phyloP scores from a whole-genome alignment of 2,329 filamentous ascomycete species.

The Microsporum ferrugineum region DNA sequence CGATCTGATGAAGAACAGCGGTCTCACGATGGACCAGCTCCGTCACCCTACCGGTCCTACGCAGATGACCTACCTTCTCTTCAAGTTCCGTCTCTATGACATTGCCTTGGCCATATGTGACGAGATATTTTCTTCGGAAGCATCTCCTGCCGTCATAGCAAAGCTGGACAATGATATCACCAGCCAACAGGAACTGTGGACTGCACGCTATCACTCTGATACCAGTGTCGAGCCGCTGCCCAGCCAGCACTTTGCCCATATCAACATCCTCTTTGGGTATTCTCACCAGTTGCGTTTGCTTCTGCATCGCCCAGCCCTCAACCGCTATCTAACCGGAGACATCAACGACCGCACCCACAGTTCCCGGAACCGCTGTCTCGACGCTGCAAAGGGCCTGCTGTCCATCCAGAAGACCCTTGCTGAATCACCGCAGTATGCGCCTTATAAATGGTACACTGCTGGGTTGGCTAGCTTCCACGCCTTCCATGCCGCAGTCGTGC shows the following conservation, averaged over 20 bases:
- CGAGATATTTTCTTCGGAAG: constrained; percentile 22
- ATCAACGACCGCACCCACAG: constrained; percentile 21
- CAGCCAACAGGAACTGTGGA: constrained; percentile 23
- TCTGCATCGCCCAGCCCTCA: constrained; percentile 27
- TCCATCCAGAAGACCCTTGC: constrained; percentile 25
- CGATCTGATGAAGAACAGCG: constrained; percentile 21
- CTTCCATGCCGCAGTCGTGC: constrained; percentile 30
- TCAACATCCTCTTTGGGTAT: constrained; percentile 32
- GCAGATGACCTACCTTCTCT: constrained; percentile 33
- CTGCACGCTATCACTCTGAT: constrained; percentile 22
- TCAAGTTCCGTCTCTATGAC: constrained; percentile 28
- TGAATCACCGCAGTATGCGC: constrained; percentile 23
- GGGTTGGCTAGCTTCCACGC: constrained; percentile 32
- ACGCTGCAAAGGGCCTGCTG: constrained; percentile 25
- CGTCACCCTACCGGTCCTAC: constrained; percentile 20
- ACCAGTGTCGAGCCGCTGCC: constrained; percentile 19
- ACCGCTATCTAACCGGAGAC: constrained; percentile 24
- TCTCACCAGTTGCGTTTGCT: constrained; percentile 30
- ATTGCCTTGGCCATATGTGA: constrained; percentile 29
- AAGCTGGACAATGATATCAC: constrained; percentile 24
- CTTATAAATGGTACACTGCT: constrained; percentile 33
- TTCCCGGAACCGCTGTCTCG: constrained; percentile 24
- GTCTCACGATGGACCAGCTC: constrained; percentile 12
- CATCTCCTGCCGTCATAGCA: constrained; percentile 15
- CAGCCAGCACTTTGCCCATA: constrained; percentile 28